A percentile compares a stretch with the other conserved stretches of the same genome.
Evolutionary conservation across 768 basidiomycete species (phyloP).

Genomic region (Rhizopogon vulgaris): DNA sequence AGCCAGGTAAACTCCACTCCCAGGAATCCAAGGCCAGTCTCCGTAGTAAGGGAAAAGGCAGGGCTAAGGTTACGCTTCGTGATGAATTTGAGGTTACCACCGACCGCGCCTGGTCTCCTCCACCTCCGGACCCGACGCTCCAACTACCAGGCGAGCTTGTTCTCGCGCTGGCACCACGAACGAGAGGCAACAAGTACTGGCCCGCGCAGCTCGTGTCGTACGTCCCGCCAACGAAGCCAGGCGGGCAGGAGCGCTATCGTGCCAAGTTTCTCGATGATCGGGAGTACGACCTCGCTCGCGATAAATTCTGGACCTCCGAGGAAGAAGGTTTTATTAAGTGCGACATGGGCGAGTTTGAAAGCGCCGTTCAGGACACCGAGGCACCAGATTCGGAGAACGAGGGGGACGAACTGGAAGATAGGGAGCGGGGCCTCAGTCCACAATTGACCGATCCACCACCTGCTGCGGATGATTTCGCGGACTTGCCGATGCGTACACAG

Average conservation of each 20-base stretch:
- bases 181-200: constrained; percentile 44
- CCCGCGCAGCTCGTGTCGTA: constrained; percentile 57
- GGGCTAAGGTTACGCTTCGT: constrained; percentile 16
- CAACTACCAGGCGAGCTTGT: constrained; percentile 65
- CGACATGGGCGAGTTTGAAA: constrained; percentile 54
- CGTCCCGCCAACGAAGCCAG: constrained; percentile 34
- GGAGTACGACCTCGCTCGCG: constrained; percentile 35
- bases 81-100: constrained; percentile 4
- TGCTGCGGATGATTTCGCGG: constrained; percentile 41
- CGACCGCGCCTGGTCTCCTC: constrained; percentile 29
- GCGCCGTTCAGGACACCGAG: constrained; percentile 26
- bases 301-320: constrained; percentile 51
- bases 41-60: constrained; percentile 2
- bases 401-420: constrained; percentile 25
- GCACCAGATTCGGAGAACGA: constrained; percentile 25
- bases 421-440: neutral
- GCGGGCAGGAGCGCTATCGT: constrained; percentile 40
- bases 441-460: constrained; percentile 31
- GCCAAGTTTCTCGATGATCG: constrained; percentile 56
- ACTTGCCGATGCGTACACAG: constrained; percentile 49
- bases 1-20: constrained; percentile 8
- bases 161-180: constrained; percentile 37
- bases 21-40: constrained; percentile 13
- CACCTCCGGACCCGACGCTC: constrained; percentile 41
- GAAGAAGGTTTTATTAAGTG: constrained; percentile 61